These are phyloP conservation scores for Carex littledalei DNA, from an alignment of 176 grass and related monocot genomes.

Conservation along the genomic window DNA sequence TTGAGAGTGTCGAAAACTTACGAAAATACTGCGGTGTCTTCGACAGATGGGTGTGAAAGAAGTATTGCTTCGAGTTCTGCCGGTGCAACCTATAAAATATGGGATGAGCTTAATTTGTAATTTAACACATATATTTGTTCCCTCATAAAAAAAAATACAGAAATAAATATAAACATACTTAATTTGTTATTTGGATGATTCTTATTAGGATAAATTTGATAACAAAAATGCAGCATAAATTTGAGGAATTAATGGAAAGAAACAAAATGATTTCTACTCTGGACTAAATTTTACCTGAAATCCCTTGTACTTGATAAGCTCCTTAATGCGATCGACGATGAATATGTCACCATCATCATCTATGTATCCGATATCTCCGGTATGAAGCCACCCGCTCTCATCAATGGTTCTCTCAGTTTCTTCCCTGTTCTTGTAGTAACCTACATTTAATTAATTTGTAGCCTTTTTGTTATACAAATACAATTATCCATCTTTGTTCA, in stretches of 20 bases:
- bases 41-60: slow-evolving; percentile 60
- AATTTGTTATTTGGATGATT: not conserved
- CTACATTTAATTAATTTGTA: slow-evolving; percentile 11
- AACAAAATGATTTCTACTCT: not conserved
- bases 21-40: slow-evolving; percentile 75
- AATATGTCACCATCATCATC: slow-evolving; percentile 85
- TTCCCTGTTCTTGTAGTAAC: slow-evolving; percentile 64
- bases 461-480: not conserved
- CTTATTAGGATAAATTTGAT: not conserved
- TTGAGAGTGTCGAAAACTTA: slow-evolving; percentile 1
- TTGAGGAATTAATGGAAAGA: not conserved
- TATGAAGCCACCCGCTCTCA: slow-evolving; percentile 69
- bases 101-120: not conserved
- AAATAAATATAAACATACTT: not conserved
- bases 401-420: slow-evolving; percentile 77
- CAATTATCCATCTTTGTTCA: not conserved
- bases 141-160: not conserved
- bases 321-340: slow-evolving; percentile 79
- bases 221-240: not conserved
- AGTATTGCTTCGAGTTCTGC: slow-evolving; percentile 87
- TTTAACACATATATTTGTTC: not conserved
- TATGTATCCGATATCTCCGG: slow-evolving; percentile 86
- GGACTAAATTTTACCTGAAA: slow-evolving; percentile 45
- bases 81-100: slow-evolving; percentile 46
- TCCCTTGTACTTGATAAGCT: slow-evolving; percentile 95